These are phyloP conservation scores for Trichodelitschia bisporula DNA, from an alignment of 495 filamentous ascomycete genomes.

Conservation along the genomic window DNA sequence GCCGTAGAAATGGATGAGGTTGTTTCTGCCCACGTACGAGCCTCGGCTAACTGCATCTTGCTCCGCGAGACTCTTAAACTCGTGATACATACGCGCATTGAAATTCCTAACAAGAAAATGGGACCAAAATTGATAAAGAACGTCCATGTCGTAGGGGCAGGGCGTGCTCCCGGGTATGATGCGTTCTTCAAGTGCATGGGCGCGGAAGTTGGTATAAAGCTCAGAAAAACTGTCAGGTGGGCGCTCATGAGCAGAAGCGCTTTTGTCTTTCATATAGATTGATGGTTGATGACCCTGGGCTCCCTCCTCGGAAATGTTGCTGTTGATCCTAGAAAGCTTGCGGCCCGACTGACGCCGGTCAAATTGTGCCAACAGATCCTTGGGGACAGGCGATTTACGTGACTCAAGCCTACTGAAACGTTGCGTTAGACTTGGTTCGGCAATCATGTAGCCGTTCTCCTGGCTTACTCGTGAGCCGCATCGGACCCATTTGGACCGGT, in stretches of 20 bases:
- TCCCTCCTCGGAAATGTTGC: too few species aligned
- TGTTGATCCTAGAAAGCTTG: too few species aligned
- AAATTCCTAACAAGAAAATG: slow-evolving; percentile 51
- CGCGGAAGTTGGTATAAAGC: slow-evolving; percentile 28
- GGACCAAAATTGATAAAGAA: slow-evolving; percentile 60
- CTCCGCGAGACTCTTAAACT: slow-evolving; percentile 46
- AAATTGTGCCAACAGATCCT: too few species aligned
- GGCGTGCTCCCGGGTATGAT: slow-evolving; percentile 21
- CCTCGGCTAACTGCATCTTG: slow-evolving; percentile 32
- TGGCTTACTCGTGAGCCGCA: too few species aligned
- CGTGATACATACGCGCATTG: slow-evolving; percentile 54
- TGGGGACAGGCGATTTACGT: too few species aligned
- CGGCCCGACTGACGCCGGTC: too few species aligned
- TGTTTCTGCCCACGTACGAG: slow-evolving; percentile 25
- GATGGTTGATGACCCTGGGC: too few species aligned
- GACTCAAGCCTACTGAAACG: too few species aligned
- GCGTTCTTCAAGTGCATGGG: slow-evolving; percentile 32
- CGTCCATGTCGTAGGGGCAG: slow-evolving; percentile 32
- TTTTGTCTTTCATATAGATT: slow-evolving; percentile 24
- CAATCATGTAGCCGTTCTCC: too few species aligned
- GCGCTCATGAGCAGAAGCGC: slow-evolving; percentile 15
- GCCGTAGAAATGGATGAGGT: slow-evolving; percentile 34
- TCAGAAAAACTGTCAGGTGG: slow-evolving; percentile 24
- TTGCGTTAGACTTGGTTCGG: too few species aligned
- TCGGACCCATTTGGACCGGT: too few species aligned